Evolutionary conservation across 2,329 filamentous ascomycete species (phyloP).

Genomic region (Sphaerulina musiva): DNA sequence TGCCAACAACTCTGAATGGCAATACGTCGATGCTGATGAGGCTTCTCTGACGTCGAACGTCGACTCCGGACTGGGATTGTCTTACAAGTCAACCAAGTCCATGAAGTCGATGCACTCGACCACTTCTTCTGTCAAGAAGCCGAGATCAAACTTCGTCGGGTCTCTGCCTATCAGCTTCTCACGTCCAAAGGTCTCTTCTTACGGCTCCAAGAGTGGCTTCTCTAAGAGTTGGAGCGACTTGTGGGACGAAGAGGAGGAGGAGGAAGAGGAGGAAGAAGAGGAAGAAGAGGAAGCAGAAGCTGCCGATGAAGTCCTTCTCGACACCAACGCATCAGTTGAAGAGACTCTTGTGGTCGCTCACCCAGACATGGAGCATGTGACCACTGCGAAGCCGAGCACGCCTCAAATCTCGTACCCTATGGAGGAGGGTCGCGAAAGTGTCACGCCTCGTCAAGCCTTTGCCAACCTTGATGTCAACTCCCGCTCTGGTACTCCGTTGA

Average conservation of each 20-base stretch:
- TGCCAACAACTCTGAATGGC: slow-evolving; percentile 56
- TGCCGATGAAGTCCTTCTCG: slow-evolving; percentile 32
- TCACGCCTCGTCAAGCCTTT: slow-evolving; percentile 47
- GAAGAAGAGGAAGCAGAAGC: slow-evolving; percentile 50
- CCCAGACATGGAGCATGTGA: slow-evolving; percentile 35
- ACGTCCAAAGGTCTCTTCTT: slow-evolving; percentile 56
- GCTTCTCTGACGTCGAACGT: slow-evolving; percentile 78
- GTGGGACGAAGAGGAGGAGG: slow-evolving; percentile 87
- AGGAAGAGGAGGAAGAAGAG: slow-evolving; percentile 47
- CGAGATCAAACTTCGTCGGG: slow-evolving; percentile 65
- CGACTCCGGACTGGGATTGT: slow-evolving; percentile 73
- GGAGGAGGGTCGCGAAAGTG: slow-evolving; percentile 43
- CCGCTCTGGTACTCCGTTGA: slow-evolving; percentile 33
- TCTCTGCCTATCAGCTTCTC: slow-evolving; percentile 58
- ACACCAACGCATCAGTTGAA: slow-evolving; percentile 1
- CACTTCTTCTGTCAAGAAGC: slow-evolving; percentile 51
- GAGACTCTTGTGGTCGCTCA: slow-evolving; percentile 1
- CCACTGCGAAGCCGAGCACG: slow-evolving; percentile 54
- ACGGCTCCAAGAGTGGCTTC: slow-evolving; percentile 45
- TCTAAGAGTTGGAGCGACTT: slow-evolving; percentile 99
- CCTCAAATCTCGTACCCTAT: slow-evolving; percentile 37
- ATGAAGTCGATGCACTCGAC: slow-evolving; percentile 25
- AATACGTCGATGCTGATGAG: slow-evolving; percentile 70
- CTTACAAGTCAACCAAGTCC: slow-evolving; percentile 64
- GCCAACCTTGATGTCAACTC: slow-evolving; percentile 49